Evolutionary conservation across 768 basidiomycete genomes (phyloP).

Genomic region (Lactifluus volemus): DNA sequence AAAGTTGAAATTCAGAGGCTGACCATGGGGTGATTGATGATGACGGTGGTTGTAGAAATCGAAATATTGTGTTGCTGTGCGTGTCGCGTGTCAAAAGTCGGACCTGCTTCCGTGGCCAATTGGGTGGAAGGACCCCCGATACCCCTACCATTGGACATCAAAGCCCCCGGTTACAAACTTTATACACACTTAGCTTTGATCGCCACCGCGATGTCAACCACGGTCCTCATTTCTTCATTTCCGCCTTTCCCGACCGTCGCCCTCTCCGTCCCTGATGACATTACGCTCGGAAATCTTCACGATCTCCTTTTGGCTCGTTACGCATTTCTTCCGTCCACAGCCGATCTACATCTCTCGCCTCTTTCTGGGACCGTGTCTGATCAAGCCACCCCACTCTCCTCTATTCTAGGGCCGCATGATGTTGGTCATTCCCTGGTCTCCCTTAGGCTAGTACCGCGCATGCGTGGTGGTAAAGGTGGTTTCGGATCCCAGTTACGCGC

Average conservation of each 20-base stretch:
- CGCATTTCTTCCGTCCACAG: conserved; percentile 36
- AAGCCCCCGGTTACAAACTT: not conserved
- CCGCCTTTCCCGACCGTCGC: conserved; percentile 51
- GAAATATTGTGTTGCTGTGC: not conserved
- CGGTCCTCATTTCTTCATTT: conserved; percentile 51
- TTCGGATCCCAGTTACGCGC: conserved; percentile 96
- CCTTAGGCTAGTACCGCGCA: conserved; percentile 62
- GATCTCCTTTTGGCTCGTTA: conserved; percentile 39
- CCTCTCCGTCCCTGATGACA: conserved; percentile 36
- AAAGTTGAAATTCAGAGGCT: not conserved
- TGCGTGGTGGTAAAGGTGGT: conserved; percentile 92
- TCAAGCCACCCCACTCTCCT: conserved; percentile 29
- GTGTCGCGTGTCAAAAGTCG: not conserved
- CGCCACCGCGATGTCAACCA: conserved; percentile 28
- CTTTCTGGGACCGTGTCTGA: conserved; percentile 29
- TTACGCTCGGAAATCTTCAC: conserved; percentile 34
- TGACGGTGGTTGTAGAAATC: too few relatives aligned
- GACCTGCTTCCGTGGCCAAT: too few relatives aligned
- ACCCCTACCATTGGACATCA: not conserved
- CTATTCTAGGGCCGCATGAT: conserved; percentile 25
- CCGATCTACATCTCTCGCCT: conserved; percentile 35
- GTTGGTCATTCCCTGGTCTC: conserved; percentile 38
- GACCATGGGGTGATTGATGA: not conserved
- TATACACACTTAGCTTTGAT: too few relatives aligned
- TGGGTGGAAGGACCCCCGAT: not conserved